These are phyloP conservation scores for Camellia lanceoleosa DNA, from an alignment of 148 eudicot genomes.

Conservation along the genomic window DNA sequence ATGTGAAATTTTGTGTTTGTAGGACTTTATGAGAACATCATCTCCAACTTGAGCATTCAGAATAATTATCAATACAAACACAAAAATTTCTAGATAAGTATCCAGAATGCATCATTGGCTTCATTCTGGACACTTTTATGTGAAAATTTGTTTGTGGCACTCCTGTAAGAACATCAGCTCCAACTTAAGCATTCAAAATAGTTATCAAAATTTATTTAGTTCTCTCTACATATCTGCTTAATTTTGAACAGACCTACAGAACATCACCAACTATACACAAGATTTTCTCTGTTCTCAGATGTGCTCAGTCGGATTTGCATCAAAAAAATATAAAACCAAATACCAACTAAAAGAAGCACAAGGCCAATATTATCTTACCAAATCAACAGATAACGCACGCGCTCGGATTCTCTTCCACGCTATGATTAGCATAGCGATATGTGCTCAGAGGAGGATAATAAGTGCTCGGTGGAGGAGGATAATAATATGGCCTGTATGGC, in stretches of 20 bases:
- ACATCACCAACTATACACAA: conserved; percentile 14
- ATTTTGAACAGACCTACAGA: neutral
- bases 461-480: conserved; percentile 2
- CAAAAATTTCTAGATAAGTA: no score
- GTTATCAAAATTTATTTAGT: neutral
- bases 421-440: conserved; percentile 27
- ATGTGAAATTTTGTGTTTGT: no score
- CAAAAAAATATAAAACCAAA: neutral
- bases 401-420: conserved; percentile 45
- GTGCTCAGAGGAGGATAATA: conserved; percentile 33
- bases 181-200: neutral
- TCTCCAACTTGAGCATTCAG: no score
- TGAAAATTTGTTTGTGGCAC: no score
- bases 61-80: no score
- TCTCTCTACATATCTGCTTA: neutral
- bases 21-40: no score
- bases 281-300: neutral
- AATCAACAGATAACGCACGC: conserved; percentile 36
- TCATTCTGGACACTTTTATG: no score
- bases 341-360: neutral
- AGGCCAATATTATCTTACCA: neutral
- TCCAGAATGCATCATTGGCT: no score
- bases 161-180: neutral
- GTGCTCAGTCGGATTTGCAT: neutral
- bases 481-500: conserved; percentile 36